phyloP scores from a whole-genome alignment of 495 filamentous ascomycete species.

The Penicillium bialowiezense region DNA sequence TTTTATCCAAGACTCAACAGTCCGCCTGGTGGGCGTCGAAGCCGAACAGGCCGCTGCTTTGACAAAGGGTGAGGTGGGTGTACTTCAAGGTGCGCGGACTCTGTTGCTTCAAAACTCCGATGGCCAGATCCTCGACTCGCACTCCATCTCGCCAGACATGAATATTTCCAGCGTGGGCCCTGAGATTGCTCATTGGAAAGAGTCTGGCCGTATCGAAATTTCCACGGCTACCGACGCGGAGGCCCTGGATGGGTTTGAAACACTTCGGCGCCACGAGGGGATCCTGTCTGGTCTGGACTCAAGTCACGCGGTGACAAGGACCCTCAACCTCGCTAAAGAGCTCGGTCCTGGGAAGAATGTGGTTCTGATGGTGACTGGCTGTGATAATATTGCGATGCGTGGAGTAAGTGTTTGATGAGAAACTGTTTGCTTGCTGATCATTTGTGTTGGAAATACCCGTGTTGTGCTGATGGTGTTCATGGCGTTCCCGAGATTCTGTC shows the following conservation, averaged over 20 bases:
- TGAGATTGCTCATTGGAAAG: conserved; percentile 35
- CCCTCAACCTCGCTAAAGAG: conserved; percentile 25
- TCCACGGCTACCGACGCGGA: conserved; percentile 28
- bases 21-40: conserved; percentile 29
- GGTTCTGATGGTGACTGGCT: conserved; percentile 34
- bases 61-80: conserved; percentile 25
- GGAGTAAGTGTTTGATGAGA: conserved; percentile 11
- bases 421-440: not conserved
- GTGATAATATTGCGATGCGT: conserved; percentile 17
- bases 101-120: conserved; percentile 30
- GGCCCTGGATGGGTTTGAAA: conserved; percentile 33
- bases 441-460: not conserved
- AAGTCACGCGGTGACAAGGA: conserved; percentile 29
- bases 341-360: conserved; percentile 32
- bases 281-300: conserved; percentile 30
- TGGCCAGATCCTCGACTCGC: conserved; percentile 30
- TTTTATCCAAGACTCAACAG: conserved; percentile 17
- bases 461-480: not conserved
- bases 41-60: conserved; percentile 25
- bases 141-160: conserved; percentile 34
- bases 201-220: conserved; percentile 27
- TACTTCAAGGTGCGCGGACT: conserved; percentile 33
- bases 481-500: not conserved
- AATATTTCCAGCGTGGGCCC: conserved; percentile 33
- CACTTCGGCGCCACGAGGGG: conserved; percentile 28